Evolutionary conservation across 352 stramenopile genomes (phyloP).

Genomic region (Pythium sp.): DNA sequence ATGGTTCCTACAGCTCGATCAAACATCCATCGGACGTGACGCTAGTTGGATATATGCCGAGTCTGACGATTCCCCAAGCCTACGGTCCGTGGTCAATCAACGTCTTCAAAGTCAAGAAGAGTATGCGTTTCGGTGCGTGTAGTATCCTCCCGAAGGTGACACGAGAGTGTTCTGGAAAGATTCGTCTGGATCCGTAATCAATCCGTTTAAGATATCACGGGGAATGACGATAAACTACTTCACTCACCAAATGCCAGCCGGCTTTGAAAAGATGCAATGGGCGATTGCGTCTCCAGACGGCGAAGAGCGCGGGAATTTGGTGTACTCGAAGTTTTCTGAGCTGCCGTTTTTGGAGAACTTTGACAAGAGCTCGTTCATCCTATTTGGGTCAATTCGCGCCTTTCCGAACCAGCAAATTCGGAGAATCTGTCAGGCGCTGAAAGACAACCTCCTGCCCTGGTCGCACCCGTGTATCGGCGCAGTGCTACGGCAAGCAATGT

Average conservation of each 20-base stretch:
- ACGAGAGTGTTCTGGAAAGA: slow-evolving; percentile 29
- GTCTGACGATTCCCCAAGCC: not conserved
- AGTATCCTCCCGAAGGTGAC: slow-evolving; percentile 26
- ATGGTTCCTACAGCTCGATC: not conserved
- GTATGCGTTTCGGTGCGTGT: slow-evolving; percentile 31
- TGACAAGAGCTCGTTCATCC: slow-evolving; percentile 28
- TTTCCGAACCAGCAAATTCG: slow-evolving; percentile 52
- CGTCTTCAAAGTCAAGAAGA: slow-evolving; percentile 15
- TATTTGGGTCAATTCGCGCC: slow-evolving; percentile 37
- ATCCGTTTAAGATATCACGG: slow-evolving; percentile 36
- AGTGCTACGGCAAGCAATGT: slow-evolving; percentile 45
- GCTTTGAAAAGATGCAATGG: slow-evolving; percentile 35
- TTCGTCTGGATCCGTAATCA: slow-evolving; percentile 14
- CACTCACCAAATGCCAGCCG: slow-evolving; percentile 25
- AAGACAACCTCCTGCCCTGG: slow-evolving; percentile 45
- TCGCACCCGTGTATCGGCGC: slow-evolving; percentile 28
- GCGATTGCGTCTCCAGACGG: slow-evolving; percentile 37
- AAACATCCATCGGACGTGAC: not conserved
- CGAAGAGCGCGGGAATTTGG: slow-evolving; percentile 36
- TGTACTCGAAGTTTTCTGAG: slow-evolving; percentile 36
- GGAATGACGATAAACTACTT: slow-evolving; percentile 29
- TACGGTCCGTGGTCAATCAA: slow-evolving; percentile 22
- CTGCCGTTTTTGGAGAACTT: slow-evolving; percentile 15
- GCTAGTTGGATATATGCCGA: not conserved
- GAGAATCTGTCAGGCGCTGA: slow-evolving; percentile 35